Evolutionary conservation across 495 filamentous ascomycete species (phyloP), one percentile per base, ranked within the genome.

Genomic region (Penicillium bialowiezense): DNA sequence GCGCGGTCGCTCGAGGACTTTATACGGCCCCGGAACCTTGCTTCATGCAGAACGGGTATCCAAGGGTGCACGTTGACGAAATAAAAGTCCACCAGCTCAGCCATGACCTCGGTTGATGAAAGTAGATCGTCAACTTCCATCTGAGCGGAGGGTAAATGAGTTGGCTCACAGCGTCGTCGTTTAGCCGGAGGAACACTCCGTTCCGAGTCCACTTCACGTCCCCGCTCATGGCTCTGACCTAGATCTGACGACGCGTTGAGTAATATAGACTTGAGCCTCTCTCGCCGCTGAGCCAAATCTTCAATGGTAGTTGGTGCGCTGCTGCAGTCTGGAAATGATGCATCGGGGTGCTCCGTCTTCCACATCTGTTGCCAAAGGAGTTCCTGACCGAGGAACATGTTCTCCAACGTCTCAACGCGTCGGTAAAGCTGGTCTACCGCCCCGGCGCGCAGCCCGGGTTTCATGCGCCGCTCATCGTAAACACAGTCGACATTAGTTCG

Each of bases 361-460:
- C 53, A 59, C 18, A 59, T 46, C 40, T 63, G 51, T 36, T 62
- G 49, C 58, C 61, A 63, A 2, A 67, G 43, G 12, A 67, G 43
- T 7, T 55, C 55, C 31, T 65, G 63, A 3, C 63, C 63, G 8
- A 69, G 48, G 31, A 65, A 63, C 63, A 67, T 69, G 20, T 62
- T 64, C 32, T 64, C 59, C 3, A 67, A 51, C 2, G 55, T 64
- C 33, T 68, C 60, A 24, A 74, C 53, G 15, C 69, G 54, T n/a
- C 64, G 64, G 14, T 52, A 65, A 9, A 72, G 60, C 19, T 60
- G 59, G 40, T 73, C 68, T n/a, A 74, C 63, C 8, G 67, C 71
- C n/a, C 69, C 70, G 5, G 66, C 64, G 17, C 65, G 62, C 3
- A 71, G 56, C 18, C 72, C 70, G 0, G 70, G 68, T 32, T 70